These are phyloP conservation scores for Salix dunnii DNA, from an alignment of 345 rosid species.

Conservation along the genomic window DNA sequence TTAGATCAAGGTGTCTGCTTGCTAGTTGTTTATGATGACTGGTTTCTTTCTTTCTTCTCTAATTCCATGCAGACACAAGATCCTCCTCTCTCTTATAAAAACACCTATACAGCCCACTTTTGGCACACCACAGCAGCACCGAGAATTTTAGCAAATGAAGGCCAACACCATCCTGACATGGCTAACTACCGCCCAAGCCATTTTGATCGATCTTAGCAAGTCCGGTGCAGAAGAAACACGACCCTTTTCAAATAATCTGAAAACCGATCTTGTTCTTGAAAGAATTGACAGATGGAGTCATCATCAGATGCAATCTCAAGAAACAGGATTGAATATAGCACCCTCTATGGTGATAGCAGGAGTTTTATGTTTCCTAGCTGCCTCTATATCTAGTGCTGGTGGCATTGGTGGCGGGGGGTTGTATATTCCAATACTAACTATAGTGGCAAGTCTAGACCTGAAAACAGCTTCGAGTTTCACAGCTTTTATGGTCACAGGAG, in stretches of 20 bases:
- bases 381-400: slow-evolving; percentile 85
- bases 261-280: slow-evolving; percentile 17
- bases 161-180: background rate
- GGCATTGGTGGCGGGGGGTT: slow-evolving; percentile 93
- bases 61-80: background rate
- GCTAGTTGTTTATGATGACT: background rate
- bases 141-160: slow-evolving; percentile 11
- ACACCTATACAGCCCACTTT: background rate
- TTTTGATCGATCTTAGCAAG: slow-evolving; percentile 20
- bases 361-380: slow-evolving; percentile 57
- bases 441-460: slow-evolving; percentile 68
- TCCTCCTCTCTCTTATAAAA: background rate
- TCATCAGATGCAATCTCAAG: slow-evolving; percentile 24
- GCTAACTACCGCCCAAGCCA: slow-evolving; percentile 20
- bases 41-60: background rate
- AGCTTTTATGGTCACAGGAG: slow-evolving; percentile 92
- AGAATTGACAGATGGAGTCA: slow-evolving; percentile 37
- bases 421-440: slow-evolving; percentile 68
- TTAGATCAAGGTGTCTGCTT: background rate
- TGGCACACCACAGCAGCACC: background rate
- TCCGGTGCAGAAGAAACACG: slow-evolving; percentile 26
- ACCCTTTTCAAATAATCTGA: slow-evolving; percentile 14
- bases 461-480: slow-evolving; percentile 77
- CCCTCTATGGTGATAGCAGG: slow-evolving; percentile 46
- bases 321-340: slow-evolving; percentile 31